These are phyloP conservation scores for Murraya paniculata DNA, from an alignment of 345 rosid genomes.

Conservation along the genomic window DNA sequence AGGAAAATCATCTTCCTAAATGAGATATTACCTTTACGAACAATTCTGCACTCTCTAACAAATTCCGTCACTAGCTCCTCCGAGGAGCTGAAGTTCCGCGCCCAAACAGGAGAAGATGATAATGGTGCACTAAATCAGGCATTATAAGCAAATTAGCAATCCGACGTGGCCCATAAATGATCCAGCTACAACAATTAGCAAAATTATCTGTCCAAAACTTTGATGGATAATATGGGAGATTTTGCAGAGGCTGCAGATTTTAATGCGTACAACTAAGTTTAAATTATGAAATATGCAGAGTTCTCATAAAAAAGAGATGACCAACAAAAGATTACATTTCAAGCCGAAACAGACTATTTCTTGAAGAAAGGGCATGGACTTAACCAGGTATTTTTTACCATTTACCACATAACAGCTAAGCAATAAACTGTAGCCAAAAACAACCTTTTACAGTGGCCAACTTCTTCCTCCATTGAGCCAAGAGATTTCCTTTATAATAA, in stretches of 20 bases:
- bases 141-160: conserved; percentile 14
- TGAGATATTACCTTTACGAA: conserved; percentile 74
- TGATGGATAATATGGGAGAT: background rate
- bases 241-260: background rate
- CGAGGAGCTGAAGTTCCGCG: conserved; percentile 70
- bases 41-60: conserved; percentile 96
- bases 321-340: background rate
- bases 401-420: background rate
- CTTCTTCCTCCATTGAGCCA: background rate
- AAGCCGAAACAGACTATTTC: background rate
- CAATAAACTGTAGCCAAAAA: background rate
- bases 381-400: background rate
- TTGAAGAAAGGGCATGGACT: background rate
- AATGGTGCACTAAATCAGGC: conserved; percentile 70
- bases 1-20: conserved; percentile 1
- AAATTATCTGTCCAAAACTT: background rate
- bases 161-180: background rate
- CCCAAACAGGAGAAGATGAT: conserved; percentile 94
- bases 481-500: background rate
- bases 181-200: background rate
- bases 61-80: conserved; percentile 93
- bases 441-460: background rate
- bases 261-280: background rate
- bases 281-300: background rate
- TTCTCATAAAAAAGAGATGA: background rate